A percentile compares a stretch with the other conserved stretches of the same genome.
Conservation (phyloP, 2,329 filamentous ascomycete species). For the Fusarium coicis region DNA sequence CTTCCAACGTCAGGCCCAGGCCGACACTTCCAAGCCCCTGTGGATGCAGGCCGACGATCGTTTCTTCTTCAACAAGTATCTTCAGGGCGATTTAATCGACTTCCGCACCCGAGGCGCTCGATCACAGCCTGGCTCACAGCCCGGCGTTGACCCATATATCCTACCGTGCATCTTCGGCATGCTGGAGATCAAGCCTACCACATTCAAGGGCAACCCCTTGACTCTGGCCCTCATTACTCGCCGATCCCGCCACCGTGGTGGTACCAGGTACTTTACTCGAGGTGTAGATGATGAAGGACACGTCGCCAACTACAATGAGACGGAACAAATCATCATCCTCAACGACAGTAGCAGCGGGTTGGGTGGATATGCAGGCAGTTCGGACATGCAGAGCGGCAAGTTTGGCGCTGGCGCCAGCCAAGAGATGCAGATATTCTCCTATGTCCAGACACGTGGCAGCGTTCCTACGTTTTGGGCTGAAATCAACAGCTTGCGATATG, state of each 20-base stretch:
- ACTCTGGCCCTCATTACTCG: conserved; percentile 90
- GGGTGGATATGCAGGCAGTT: conserved; percentile 82
- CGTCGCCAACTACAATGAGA: conserved; percentile 99
- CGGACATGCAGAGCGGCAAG: conserved; percentile 80
- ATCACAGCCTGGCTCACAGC: conserved; percentile 75
- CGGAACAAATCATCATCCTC: conserved; percentile 89
- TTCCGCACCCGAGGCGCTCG: conserved; percentile 76
- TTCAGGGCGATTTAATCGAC: conserved; percentile 90
- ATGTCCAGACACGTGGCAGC: conserved; percentile 95
- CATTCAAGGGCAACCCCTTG: conserved; percentile 84
- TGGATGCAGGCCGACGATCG: conserved; percentile 96
- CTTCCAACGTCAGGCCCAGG: conserved; percentile 91
- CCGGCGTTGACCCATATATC: conserved; percentile 88
- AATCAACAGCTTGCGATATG: conserved; percentile 92
- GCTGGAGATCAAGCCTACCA: conserved; percentile 88
- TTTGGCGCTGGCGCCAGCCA: conserved; percentile 67
- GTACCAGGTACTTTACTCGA: conserved; percentile 94
- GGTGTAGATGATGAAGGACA: conserved; percentile 93
- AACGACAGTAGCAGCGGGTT: conserved; percentile 83
- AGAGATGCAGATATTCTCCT: conserved; percentile 90
- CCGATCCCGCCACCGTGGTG: conserved; percentile 86
- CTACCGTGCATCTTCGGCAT: conserved; percentile 96
- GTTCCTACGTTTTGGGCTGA: conserved; percentile 97
- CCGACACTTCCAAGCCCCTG: conserved; percentile 76
- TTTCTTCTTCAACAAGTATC: conserved; percentile 98